Evolutionary conservation across 495 filamentous ascomycete genomes (phyloP), one percentile per base, ranked within the genome.

Genomic region (Neurospora intermedia): DNA sequence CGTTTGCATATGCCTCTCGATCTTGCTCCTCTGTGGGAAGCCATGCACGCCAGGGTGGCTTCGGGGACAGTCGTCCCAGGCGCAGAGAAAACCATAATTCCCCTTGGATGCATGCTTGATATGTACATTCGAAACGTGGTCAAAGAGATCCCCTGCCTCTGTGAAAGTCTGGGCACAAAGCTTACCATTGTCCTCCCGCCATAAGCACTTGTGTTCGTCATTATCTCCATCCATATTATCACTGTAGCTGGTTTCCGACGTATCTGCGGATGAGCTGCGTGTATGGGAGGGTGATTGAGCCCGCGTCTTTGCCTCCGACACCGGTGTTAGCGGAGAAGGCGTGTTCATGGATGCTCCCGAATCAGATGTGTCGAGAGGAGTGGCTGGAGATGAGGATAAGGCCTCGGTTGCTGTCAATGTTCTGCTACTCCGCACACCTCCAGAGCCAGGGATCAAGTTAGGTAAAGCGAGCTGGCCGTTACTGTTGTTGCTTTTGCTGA

Each of bases 1-100:
- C 1, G 87, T 88, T 54, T 89, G 85, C 77, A 90, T 85, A 77
- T 91, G 89, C 31, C 89, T 83, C 72, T 88, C 85, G 20, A 91
- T 84, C 76, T 91, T 91, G 74, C 87, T 88, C 71, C 83, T 82
- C 74, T 88, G 86, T 48, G 83, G 80, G 78, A 90, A 87, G 70
- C 84, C 85, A 39, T 81, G 75, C 43, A 77, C 80, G 69, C 80
- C 82, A 70, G 72, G 66, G 6, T 75, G 74, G 74, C 88, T 88
- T 2, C 83, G 78, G 31, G 75, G 74, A 70, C 81, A 83, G 71
- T 77, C 80, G 42, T 76, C 74, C 81, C 81, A 82, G 43, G 78
- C 76, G 71, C 82, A 82, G 10, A 76, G 72, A 71, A 82, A 81
- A 2, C 78, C 78, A 20, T 76, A 73, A 16, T 74, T 74, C 0